phyloP scores from a whole-genome alignment of 768 basidiomycete genomes.

The Cystofilobasidium capitatum region DNA sequence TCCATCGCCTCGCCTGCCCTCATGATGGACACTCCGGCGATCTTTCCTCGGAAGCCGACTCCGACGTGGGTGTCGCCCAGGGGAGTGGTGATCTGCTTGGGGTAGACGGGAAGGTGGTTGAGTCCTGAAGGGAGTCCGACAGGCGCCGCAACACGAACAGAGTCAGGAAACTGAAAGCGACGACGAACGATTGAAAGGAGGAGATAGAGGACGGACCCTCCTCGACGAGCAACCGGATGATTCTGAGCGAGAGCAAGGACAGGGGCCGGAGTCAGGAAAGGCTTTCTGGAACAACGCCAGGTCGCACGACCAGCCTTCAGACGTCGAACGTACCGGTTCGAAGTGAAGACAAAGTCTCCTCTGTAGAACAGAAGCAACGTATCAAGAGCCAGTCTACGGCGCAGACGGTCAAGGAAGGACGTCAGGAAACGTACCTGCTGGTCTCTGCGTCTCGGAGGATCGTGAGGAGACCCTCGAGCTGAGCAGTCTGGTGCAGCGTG shows the following conservation, averaged over 20 bases:
- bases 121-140: constrained; percentile 60
- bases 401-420: too few species aligned
- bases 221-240: constrained; percentile 56
- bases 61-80: constrained; percentile 77
- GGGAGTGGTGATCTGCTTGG: constrained; percentile 41
- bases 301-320: neutral
- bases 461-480: constrained; percentile 89
- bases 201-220: constrained; percentile 38
- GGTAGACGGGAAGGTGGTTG: constrained; percentile 73
- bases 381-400: neutral
- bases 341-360: constrained; percentile 94
- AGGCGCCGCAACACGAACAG: too few species aligned
- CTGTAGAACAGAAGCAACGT: constrained; percentile 29
- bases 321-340: constrained; percentile 45
- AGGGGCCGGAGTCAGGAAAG: neutral
- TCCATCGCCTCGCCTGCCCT: constrained; percentile 67
- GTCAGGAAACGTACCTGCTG: constrained; percentile 42
- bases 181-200: constrained; percentile 50
- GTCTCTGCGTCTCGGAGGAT: constrained; percentile 87
- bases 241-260: constrained; percentile 44
- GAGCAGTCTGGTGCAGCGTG: constrained; percentile 77
- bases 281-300: neutral
- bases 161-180: neutral
- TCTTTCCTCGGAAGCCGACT: constrained; percentile 90
- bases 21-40: constrained; percentile 84